Evolutionary conservation across 2,329 filamentous ascomycete genomes (phyloP), one percentile per base, ranked within the genome.

Genomic region (Colletotrichum lini): DNA sequence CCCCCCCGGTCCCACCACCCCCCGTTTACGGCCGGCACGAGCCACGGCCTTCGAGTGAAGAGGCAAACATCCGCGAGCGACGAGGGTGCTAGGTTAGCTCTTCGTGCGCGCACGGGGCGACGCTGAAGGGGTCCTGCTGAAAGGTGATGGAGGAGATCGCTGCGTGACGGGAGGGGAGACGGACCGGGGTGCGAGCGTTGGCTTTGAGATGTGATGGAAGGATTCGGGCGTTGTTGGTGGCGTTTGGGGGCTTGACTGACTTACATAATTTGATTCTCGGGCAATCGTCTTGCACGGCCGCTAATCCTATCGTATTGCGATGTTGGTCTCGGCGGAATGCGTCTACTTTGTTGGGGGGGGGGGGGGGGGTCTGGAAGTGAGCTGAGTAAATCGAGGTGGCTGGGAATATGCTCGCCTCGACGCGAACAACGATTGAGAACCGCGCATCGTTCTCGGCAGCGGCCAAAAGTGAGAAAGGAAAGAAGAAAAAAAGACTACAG

Each of bases 21-120:
- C 38, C 64, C 56, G 68, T 68, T 45, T 47, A 68, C 65, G 68
- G 68, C 68, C 68, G 65, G 68, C 65, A 71, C 42, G 65, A 71
- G 68, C 68, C 68, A 68, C 47, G 65, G 68, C 65, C 65, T 65
- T 64, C 58, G 49, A 68, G 58, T 57, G 35, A 15, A 57, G 35
- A 42, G 35, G 12, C 53, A 35, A 62, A 59, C 44, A 35, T 53
- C 57, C 64, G 49, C 50, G 45, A 57, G 54, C 45, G 44, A 67
- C 64, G 67, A 63, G 44, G 56, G 60, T 38, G 64, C 64, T 67
- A 67, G 56, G 63, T 45, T 26, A 40, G 62, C 23, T 18, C 54
- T 45, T 60, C 45, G 45, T 53, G 53, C 59, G 47, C 59, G 68
- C 68, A 58, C 56, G 57, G 57, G 64, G 63, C 50, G 56, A 67